Conservation (phyloP, 768 basidiomycete genomes). For the Favolaschia claudopus region DNA sequence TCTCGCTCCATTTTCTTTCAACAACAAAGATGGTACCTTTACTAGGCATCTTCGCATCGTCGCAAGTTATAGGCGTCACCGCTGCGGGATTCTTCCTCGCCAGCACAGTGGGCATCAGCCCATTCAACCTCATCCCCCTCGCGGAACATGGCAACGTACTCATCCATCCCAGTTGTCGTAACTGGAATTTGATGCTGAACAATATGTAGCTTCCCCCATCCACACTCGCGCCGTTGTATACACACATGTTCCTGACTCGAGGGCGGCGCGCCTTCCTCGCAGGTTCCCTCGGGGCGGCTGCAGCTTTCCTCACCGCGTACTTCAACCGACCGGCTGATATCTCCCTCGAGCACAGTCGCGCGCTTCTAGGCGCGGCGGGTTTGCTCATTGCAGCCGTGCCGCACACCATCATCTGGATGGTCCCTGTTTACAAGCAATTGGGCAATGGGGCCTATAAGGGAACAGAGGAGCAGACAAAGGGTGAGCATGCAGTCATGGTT, state of each 20-base stretch:
- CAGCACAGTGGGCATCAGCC: not conserved
- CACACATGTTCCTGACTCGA: not conserved
- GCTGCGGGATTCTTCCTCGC: conserved; percentile 6
- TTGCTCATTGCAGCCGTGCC: not conserved
- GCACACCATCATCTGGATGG: conserved; percentile 6
- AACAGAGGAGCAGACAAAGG: not conserved
- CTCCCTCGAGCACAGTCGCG: not conserved
- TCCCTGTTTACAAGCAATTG: conserved; percentile 9
- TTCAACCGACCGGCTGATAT: conserved; percentile 7
- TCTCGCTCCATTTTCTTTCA: too few species aligned
- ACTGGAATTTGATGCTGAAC: too few species aligned
- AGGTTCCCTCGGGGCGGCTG: not conserved
- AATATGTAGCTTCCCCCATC: not conserved
- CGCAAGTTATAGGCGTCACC: not conserved
- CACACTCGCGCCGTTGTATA: not conserved
- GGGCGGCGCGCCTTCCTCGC: not conserved
- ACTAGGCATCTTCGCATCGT: not conserved
- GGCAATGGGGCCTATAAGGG: not conserved
- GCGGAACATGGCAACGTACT: not conserved
- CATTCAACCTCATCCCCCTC: not conserved
- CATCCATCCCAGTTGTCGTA: too few species aligned
- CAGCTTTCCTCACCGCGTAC: conserved; percentile 11
- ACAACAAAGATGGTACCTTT: conserved; percentile 3
- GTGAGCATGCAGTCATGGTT: not conserved
- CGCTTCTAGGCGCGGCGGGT: conserved; percentile 1